Evolutionary conservation across 345 rosid genomes (phyloP).

Genomic region (Bruguiera gymnorhiza): DNA sequence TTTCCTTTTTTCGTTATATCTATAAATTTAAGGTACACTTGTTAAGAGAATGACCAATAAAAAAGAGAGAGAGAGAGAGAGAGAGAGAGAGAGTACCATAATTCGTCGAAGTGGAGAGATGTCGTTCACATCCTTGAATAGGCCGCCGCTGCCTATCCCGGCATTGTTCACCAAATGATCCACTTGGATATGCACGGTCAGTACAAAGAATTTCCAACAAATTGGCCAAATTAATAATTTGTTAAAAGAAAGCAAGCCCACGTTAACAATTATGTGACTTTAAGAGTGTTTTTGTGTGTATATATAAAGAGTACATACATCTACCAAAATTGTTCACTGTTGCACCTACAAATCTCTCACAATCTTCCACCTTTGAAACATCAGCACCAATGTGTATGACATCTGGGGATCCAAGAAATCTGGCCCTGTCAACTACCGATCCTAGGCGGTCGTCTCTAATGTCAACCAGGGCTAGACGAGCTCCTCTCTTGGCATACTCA

Average conservation of each 20-base stretch:
- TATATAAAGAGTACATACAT: conserved; percentile 29
- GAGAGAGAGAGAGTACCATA: neutral
- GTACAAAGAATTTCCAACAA: neutral
- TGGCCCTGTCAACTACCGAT: conserved; percentile 9
- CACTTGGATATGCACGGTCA: neutral
- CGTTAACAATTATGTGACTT: too few species aligned
- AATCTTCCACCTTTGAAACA: conserved; percentile 52
- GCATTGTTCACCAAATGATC: conserved; percentile 11
- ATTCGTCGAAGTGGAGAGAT: neutral
- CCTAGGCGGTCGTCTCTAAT: conserved; percentile 14
- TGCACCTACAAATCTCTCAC: conserved; percentile 39
- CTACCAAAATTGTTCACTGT: conserved; percentile 44
- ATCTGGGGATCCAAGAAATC: conserved; percentile 20
- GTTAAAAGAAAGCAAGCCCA: neutral
- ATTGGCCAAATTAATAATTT: neutral
- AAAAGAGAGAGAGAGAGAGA: too few species aligned
- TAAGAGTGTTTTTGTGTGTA: neutral
- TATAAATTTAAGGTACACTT: too few species aligned
- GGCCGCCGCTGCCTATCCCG: neutral
- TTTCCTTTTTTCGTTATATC: too few species aligned
- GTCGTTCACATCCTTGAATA: neutral
- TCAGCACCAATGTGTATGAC: conserved; percentile 36
- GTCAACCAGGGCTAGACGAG: conserved; percentile 18
- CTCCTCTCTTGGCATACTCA: conserved; percentile 23
- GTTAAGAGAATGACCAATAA: too few species aligned